Base-by-base conservation (phyloP, 2,329 filamentous ascomycete species). In the Phialocephala sp. region DNA sequence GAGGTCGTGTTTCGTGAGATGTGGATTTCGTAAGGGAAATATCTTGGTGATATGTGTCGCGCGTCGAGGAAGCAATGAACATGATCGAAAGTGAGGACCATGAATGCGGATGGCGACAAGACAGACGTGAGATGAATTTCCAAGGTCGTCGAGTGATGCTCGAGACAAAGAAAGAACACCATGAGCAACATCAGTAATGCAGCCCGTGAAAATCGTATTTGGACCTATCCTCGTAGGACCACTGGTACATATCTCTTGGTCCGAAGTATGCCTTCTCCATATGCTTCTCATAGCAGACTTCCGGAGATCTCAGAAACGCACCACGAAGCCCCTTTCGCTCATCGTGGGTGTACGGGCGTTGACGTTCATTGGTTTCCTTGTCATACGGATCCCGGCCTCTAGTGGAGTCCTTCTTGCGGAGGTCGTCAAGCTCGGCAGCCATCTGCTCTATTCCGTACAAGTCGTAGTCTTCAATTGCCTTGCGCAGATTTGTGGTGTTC, bases 401-500 rank as follows among this genome's bases (percentile, higher is more conserved):
- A 15, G 8, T 57, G 12, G 9, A 9, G 1, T 37, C 6, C 9
- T 57, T 22, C 11, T 6, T 15, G 14, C 8, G 32, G 11, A n/a
- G 11, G 12, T 32, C 8, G 15, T 64, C 62, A 32, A 64, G 43
- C 1, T 45, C 20, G 15, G 12, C 11, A 32, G 62, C 62, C 9
- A n/a, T 14, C 1, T 20, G n/a, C 8, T 27, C 18, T 6, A 72
- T 62, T 4, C 65, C 45, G 1, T 27, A 47, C 4, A 27, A 27
- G 1, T 63, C 35, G 27, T 65, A 70, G 15, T 68, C 61, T 12
- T 43, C 32, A 2, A 71, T 59, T 1, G 65, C 65, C 24, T 66
- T 67, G 0, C 24, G 18, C 5, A 72, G 60, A 27, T 72, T 47
- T 0, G 37, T 43, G 0, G 43, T 57, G 14, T 72, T 72, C 63